Conservation (phyloP, 345 rosid genomes). For the Salix arbutifolia region DNA sequence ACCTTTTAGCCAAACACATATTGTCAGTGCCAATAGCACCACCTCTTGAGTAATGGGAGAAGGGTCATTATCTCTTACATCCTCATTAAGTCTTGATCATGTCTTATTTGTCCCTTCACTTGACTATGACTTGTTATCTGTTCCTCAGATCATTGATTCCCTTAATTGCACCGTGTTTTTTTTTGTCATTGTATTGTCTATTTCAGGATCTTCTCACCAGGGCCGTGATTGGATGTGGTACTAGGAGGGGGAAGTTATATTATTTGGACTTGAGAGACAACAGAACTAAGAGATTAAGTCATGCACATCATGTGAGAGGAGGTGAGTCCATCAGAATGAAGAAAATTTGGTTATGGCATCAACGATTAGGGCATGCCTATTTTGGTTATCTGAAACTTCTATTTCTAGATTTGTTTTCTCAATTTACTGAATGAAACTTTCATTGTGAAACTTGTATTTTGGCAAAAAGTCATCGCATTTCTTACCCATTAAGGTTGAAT, state of each 20-base stretch:
- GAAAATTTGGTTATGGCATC: not conserved
- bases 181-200: not conserved
- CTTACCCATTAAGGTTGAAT: not conserved
- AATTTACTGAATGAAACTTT: not conserved
- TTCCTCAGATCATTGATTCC: too few relatives aligned
- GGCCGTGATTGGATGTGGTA: not conserved
- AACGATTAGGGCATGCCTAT: not conserved
- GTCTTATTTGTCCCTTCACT: not conserved
- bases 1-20: not conserved
- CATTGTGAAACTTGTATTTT: slow-evolving; percentile 4
- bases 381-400: not conserved
- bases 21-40: not conserved
- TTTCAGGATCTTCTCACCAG: not conserved
- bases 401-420: not conserved
- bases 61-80: not conserved
- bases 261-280: not conserved
- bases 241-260: not conserved
- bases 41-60: not conserved
- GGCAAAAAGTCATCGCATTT: not conserved
- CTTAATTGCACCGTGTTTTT: not conserved
- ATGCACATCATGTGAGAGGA: not conserved
- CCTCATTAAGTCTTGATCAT: not conserved
- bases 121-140: not conserved
- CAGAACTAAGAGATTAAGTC: not conserved
- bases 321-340: not conserved